Base-by-base conservation (phyloP, 75 land plant genomes). In the Pinus taeda region DNA sequence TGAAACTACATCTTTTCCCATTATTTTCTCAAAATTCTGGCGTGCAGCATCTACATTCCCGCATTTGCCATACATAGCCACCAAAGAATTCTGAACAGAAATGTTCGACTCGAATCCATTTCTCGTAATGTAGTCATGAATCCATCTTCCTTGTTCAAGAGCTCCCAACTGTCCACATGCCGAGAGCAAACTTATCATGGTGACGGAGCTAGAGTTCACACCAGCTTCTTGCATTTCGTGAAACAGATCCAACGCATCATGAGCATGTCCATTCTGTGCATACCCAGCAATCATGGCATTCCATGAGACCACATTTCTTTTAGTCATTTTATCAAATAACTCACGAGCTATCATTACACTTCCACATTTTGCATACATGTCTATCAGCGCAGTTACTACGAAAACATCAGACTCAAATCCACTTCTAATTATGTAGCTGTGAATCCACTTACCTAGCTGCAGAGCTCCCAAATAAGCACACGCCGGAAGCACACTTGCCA, bases 401-500 rank as follows among this genome's bases (percentile, higher is more conserved):
- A 80, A 56, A 13, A 59, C 1, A 29, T 79, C 57, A 42, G 82
- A 57, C 58, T 73, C 79, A 24, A 66, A 80, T 57, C 79, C 57
- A 21, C 81, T 80, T 72, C 86, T 87, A 15, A 82, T 74, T n/a
- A 86, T 60, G 15, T 73, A 72, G 59, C 83, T 82, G 76, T 91
- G 93, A 15, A 91, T 61, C 74, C 85, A 86, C 62, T 70, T 83
- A 15, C 93, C 91, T 29, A 77, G 71, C 49, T 65, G 76, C 63
- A 91, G 37, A 9, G 67, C 79, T 80, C 78, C 73, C 60, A 67
- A 58, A 39, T 81, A 80, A 8, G 88, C 89, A 76, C 93, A 91
- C 39, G 89, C 85, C 76, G 85, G 84, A 57, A 91, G 42, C 71
- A 80, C 79, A 57, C 90, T 82, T 33, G 83, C 85, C 5, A 83